Conservation (phyloP, 2,329 filamentous ascomycete species). For the Sarocladiaceae sp. region DNA sequence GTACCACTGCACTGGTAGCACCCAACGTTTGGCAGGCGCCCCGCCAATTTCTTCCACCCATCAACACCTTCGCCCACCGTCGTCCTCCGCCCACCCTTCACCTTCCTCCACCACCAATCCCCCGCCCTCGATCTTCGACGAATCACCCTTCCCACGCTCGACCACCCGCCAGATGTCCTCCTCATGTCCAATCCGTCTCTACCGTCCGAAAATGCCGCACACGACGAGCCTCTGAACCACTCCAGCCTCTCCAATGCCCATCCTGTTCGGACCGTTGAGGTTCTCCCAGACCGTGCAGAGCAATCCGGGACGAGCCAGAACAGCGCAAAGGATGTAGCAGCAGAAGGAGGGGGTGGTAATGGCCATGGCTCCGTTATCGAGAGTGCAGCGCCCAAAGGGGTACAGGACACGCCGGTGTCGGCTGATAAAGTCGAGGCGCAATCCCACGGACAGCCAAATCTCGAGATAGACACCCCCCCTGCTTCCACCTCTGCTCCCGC, state of each 20-base stretch:
- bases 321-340: not conserved
- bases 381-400: not conserved
- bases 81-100: constrained; percentile 10
- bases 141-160: constrained; percentile 27
- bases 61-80: constrained; percentile 10
- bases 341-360: not conserved
- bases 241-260: constrained; percentile 11
- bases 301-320: not conserved
- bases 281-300: not conserved
- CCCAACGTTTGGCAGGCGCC: not conserved
- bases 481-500: constrained; percentile 9
- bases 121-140: constrained; percentile 14
- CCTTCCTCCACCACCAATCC: constrained; percentile 10
- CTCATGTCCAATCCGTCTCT: constrained; percentile 53
- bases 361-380: not conserved
- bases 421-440: not conserved
- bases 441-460: not conserved
- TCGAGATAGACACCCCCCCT: constrained; percentile 7
- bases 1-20: not conserved
- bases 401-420: constrained; percentile 7
- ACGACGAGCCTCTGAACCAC: constrained; percentile 38
- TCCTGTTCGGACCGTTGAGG: not conserved
- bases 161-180: constrained; percentile 45
- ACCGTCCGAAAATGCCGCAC: constrained; percentile 53
- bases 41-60: constrained; percentile 10